These are phyloP conservation scores for Sporothrix humicola DNA, from an alignment of 2,329 filamentous ascomycete genomes.

Conservation along the genomic window DNA sequence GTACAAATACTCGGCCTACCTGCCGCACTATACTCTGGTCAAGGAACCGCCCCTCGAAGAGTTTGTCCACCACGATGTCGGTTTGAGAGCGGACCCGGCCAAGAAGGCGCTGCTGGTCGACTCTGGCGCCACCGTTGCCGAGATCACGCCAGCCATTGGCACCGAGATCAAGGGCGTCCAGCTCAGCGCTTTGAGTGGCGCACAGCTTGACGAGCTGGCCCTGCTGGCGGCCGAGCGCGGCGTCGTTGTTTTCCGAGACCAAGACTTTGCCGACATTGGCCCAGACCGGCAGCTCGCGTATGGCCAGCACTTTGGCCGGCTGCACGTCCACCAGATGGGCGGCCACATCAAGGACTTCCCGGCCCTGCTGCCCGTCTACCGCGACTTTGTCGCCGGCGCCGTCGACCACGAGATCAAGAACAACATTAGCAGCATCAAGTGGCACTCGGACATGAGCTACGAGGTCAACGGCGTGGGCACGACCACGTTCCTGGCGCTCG, in stretches of 20 bases:
- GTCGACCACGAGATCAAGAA: conserved; percentile 41
- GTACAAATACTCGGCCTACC: conserved; percentile 35
- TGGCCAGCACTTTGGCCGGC: conserved; percentile 52
- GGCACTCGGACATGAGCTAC: conserved; percentile 41
- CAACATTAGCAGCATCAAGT: conserved; percentile 41
- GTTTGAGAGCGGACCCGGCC: conserved; percentile 34
- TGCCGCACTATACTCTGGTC: conserved; percentile 34
- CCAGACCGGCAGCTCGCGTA: conserved; percentile 49
- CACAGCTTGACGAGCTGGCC: conserved; percentile 32
- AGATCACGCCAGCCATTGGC: conserved; percentile 34
- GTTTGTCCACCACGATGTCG: conserved; percentile 35
- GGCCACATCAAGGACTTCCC: conserved; percentile 52
- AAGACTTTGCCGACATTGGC: conserved; percentile 45
- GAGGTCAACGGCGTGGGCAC: conserved; percentile 38
- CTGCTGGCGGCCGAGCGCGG: conserved; percentile 33
- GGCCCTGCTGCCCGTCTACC: conserved; percentile 48
- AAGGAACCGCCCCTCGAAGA: conserved; percentile 34
- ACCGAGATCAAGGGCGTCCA: conserved; percentile 33
- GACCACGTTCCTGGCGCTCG: conserved; percentile 39
- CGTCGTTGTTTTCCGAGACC: conserved; percentile 42
- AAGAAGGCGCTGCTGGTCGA: conserved; percentile 32
- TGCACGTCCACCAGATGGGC: conserved; percentile 53
- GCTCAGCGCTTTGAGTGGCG: conserved; percentile 23
- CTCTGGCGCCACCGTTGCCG: conserved; percentile 31
- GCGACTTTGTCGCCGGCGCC: conserved; percentile 41